A percentile compares a stretch with the other conserved stretches of the same genome.
Conservation (phyloP, 768 basidiomycete genomes). For the Tubosaeta sp. region DNA sequence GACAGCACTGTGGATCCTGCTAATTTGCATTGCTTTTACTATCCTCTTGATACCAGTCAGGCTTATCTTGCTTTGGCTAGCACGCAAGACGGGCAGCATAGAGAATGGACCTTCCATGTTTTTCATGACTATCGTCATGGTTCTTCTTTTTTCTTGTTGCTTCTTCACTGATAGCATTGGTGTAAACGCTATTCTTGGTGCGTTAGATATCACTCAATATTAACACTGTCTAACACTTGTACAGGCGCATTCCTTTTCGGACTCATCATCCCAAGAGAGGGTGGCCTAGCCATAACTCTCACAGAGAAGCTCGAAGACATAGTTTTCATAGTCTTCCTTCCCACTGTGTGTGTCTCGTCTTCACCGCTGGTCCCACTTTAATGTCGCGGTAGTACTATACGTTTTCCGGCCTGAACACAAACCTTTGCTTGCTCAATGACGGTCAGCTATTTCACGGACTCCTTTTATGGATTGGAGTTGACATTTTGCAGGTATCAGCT, state of each 20-base stretch:
- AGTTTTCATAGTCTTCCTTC: slow-evolving; percentile 84
- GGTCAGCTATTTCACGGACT: too few relatives aligned
- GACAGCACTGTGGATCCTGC: slow-evolving; percentile 79
- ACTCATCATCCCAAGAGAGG: slow-evolving; percentile 80
- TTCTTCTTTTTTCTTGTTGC: slow-evolving; percentile 78
- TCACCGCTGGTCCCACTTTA: not conserved
- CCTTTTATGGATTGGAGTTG: too few relatives aligned
- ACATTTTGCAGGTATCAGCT: too few relatives aligned
- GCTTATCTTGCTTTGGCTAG: slow-evolving; percentile 62
- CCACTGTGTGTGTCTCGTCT: slow-evolving; percentile 24
- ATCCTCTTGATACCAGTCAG: slow-evolving; percentile 62
- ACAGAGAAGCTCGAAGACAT: slow-evolving; percentile 97
- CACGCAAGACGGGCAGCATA: slow-evolving; percentile 69
- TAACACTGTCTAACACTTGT: not conserved
- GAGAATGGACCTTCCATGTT: slow-evolving; percentile 82
- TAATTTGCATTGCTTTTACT: slow-evolving; percentile 76
- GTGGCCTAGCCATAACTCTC: slow-evolving; percentile 79
- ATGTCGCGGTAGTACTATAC: slow-evolving; percentile 73
- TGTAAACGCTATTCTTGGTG: slow-evolving; percentile 87
- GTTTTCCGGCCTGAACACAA: slow-evolving; percentile 82
- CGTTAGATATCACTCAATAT: not conserved
- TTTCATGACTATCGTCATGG: slow-evolving; percentile 84
- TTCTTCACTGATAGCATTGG: slow-evolving; percentile 95
- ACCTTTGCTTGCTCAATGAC: slow-evolving; percentile 78
- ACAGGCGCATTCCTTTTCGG: slow-evolving; percentile 79